A percentile compares a stretch with the other conserved stretches of the same genome.
Conservation (phyloP, 768 basidiomycete genomes). For the Collybiopsis confluens region DNA sequence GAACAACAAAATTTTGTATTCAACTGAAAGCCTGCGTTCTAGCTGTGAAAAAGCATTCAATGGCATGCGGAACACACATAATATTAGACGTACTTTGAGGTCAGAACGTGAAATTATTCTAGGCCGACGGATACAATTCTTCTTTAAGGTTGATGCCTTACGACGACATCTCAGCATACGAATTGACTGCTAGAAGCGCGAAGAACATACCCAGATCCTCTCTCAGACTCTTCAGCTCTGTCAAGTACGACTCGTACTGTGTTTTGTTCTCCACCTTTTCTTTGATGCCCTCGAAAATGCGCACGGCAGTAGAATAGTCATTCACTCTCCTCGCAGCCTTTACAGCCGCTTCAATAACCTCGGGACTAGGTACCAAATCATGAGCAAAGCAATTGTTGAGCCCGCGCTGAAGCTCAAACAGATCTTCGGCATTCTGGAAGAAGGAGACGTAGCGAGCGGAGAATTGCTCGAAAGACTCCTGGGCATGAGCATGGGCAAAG, state of each 20-base stretch:
- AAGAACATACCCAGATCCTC: slow-evolving; percentile 82
- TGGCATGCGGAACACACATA: no score
- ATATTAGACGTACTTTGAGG: neutral
- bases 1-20: no score
- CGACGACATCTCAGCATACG: neutral
- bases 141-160: slow-evolving; percentile 39
- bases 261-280: slow-evolving; percentile 98
- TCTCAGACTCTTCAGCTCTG: slow-evolving; percentile 82
- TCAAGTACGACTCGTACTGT: slow-evolving; percentile 91
- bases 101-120: neutral
- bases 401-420: slow-evolving; percentile 98
- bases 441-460: slow-evolving; percentile 91
- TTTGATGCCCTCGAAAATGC: slow-evolving; percentile 92
- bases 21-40: no score
- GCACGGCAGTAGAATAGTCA: slow-evolving; percentile 95
- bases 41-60: no score
- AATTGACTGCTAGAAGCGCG: neutral
- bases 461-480: slow-evolving; percentile 93
- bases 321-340: slow-evolving; percentile 88
- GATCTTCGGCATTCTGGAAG: slow-evolving; percentile 89
- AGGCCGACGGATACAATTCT: slow-evolving; percentile 38
- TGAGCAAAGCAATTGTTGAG: slow-evolving; percentile 99
- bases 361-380: slow-evolving; percentile 85
- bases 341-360: slow-evolving; percentile 83
- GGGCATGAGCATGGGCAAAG: slow-evolving; percentile 57